Evolutionary conservation across 441 rosid genomes (phyloP).

Genomic region (Arabidopsis lyrata): DNA sequence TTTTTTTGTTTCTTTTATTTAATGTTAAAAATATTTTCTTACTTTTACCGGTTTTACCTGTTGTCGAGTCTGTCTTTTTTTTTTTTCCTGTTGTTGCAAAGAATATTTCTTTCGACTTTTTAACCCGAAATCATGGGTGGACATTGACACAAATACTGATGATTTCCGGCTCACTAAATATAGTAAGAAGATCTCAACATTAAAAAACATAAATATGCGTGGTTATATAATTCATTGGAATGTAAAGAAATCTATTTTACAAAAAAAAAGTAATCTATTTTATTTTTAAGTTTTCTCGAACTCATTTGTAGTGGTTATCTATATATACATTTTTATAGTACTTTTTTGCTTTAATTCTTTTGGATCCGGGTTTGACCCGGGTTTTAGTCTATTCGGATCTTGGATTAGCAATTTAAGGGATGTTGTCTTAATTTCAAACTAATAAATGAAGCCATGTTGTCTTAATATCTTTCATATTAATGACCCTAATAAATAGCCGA

Average conservation of each 20-base stretch:
- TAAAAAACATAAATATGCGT: not conserved
- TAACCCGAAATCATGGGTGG: not conserved
- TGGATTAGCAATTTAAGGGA: too few species aligned
- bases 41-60: not conserved
- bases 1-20: not conserved
- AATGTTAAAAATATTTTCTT: not conserved
- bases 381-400: too few species aligned
- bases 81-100: not conserved
- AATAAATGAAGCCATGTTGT: too few species aligned
- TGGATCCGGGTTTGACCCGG: too few species aligned
- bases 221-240: not conserved
- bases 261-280: not conserved
- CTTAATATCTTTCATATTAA: too few species aligned
- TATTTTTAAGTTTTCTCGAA: not conserved
- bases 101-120: slow-evolving; percentile 16
- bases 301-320: not conserved
- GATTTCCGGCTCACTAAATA: slow-evolving; percentile 5
- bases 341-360: too few species aligned
- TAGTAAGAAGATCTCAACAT: not conserved
- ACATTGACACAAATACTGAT: not conserved
- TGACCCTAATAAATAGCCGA: too few species aligned
- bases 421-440: too few species aligned
- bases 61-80: not conserved
- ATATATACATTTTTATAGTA: too few species aligned
- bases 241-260: too few species aligned